Base-by-base conservation (phyloP, 2,329 filamentous ascomycete genomes). In the Venturia aucupariae region DNA sequence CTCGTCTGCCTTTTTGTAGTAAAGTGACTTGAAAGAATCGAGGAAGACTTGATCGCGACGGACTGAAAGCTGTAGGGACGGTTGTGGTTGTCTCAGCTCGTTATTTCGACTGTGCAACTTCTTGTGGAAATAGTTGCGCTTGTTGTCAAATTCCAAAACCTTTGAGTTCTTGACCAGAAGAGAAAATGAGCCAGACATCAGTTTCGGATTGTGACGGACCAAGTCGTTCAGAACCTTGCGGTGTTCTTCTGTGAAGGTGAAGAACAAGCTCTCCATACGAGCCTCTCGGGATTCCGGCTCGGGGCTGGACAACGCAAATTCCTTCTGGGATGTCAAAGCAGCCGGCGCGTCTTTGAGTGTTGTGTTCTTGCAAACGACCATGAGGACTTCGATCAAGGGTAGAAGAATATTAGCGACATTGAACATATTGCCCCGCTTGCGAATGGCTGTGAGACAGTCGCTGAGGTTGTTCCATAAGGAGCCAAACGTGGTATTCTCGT, bases 351-450 rank as follows among this genome's bases (percentile, higher is more conserved):
- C 90, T 71, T 87, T 88, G 63, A 92, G 80, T 1, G 91, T 89
- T 10, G 92, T 96, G 75, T 97, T 97, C 81, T 97, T 99, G 83
- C 95, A 99, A 35, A 99, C 92, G 63, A 99, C 94, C 94, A 99
- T 99, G 67, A 99, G 81, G 6, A 92, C 91, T 76, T 99, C 94
- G 67, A 99, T 97, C 38, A 99, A 80, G 38, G 94, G 94, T 42
- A 97, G 81, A 32, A 99, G 82, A 68, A 97, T 97, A 0, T 93
- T 97, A 38, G 94, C 95, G 65, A 99, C 92, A 71, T 96, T 97
- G 72, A 97, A 86, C 87, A 97, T 94, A 73, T 91, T 95, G 73
- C 96, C 92, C 65, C 92, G 90, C 75, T 95, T 86, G 62, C 91
- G 89, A 69, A 99, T 97, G 10, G 90, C 89, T 65, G 85, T 86